Base-by-base conservation (phyloP, 2,329 filamentous ascomycete genomes). In the Stylonectria norvegica region DNA sequence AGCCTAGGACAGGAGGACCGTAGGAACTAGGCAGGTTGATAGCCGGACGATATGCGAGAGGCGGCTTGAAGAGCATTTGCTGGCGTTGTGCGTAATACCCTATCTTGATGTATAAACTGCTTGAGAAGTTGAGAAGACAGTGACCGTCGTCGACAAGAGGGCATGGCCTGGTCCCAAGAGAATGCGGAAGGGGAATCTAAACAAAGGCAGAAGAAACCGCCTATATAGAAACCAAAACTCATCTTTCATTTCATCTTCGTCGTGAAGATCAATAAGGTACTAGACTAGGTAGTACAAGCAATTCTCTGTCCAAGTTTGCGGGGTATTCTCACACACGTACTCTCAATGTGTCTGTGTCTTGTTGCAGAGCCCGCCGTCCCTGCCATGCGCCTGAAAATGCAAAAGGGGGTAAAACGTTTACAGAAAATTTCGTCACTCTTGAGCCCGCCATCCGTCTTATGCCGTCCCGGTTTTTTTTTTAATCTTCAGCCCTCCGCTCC, bases 61-160 rank as follows among this genome's bases (percentile, higher is more conserved):
- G 36, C 32, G 29, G 31, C 37, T 42, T 41, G 34, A 40, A 38
- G 50, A 53, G 41, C 43, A 48, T 53, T 57, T 55, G 35, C 44
- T 42, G 43, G 52, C 47, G 48, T 57, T 45, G 42, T 43, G 42
- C 20, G 42, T 45, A 47, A 42, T 53, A 52, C 48, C 44, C 50
- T 45, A 40, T 39, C 40, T 39, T 48, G 38, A 43, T 53, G 52
- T 51, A 51, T 42, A 31, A 45, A 46, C 38, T 43, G 38, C 36
- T 50, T 39, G 40, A 31, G 39, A 50, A n/a, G n/a, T n/a, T n/a
- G n/a, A n/a, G n/a, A n/a, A n/a, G n/a, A n/a, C n/a, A n/a, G n/a
- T n/a, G n/a, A n/a, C n/a, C n/a, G n/a, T n/a, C n/a, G n/a, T n/a
- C n/a, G n/a, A n/a, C n/a, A n/a, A n/a, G n/a, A n/a, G n/a, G n/a